Conservation (phyloP, 139 green algal species). For the Chloropicon primus region DNA sequence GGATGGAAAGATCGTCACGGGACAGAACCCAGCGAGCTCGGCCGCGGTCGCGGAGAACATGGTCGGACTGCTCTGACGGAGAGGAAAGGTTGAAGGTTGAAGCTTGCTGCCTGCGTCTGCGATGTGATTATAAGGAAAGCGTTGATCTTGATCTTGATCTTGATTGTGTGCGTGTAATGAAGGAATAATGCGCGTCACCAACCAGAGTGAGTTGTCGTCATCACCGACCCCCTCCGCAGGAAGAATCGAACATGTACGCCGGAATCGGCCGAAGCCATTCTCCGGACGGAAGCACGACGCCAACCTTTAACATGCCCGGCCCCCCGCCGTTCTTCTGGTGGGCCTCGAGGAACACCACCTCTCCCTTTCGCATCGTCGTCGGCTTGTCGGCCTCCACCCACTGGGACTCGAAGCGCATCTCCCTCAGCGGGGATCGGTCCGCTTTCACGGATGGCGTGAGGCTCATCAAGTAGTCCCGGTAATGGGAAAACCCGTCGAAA, state of each 20-base stretch:
- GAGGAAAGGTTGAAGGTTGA: not conserved
- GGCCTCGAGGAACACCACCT: not conserved
- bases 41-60: conserved; percentile 17
- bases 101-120: too few species aligned
- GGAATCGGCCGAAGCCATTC: not conserved
- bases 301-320: not conserved
- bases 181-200: too few species aligned
- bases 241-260: not conserved
- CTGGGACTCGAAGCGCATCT: not conserved
- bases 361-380: not conserved
- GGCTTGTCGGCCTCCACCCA: not conserved
- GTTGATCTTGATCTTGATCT: too few species aligned
- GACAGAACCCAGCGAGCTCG: conserved; percentile 25
- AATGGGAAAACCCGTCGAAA: too few species aligned
- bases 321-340: not conserved
- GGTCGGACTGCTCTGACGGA: not conserved
- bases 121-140: too few species aligned
- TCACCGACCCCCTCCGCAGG: too few species aligned
- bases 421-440: too few species aligned
- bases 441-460: not conserved
- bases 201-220: too few species aligned
- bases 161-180: too few species aligned
- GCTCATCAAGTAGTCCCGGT: not conserved
- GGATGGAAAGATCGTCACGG: conserved; percentile 26
- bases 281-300: not conserved